phyloP scores from a whole-genome alignment of 495 filamentous ascomycete species.

The Hyaloscypha bicolor region DNA sequence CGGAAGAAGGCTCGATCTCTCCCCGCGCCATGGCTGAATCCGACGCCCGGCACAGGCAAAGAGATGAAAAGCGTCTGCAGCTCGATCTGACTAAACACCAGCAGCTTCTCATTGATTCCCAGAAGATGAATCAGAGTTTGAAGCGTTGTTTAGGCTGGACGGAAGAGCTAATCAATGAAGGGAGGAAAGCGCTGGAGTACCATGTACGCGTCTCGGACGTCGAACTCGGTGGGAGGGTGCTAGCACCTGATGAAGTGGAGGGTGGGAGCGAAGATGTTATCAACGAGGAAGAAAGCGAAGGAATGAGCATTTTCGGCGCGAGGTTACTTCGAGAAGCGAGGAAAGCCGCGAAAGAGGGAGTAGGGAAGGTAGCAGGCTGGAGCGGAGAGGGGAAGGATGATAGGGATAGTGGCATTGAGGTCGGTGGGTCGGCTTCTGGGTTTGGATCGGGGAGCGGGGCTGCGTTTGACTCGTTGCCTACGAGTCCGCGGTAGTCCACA shows the following conservation, averaged over 20 bases:
- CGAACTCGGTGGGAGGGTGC: slow-evolving; percentile 79
- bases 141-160: slow-evolving; percentile 85
- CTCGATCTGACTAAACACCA: slow-evolving; percentile 88
- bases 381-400: slow-evolving; percentile 39
- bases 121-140: slow-evolving; percentile 91
- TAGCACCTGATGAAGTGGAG: slow-evolving; percentile 61
- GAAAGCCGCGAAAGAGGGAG: slow-evolving; percentile 27
- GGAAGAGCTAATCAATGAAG: slow-evolving; percentile 87
- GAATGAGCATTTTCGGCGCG: slow-evolving; percentile 27
- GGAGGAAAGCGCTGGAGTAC: slow-evolving; percentile 82
- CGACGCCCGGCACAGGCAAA: slow-evolving; percentile 48
- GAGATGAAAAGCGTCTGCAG: slow-evolving; percentile 77
- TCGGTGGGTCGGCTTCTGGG: slow-evolving; percentile 28
- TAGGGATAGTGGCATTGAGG: slow-evolving; percentile 56
- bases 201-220: slow-evolving; percentile 74
- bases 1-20: slow-evolving; percentile 48
- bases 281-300: slow-evolving; percentile 31
- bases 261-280: slow-evolving; percentile 25
- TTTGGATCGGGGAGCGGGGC: not conserved
- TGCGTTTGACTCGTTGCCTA: not conserved
- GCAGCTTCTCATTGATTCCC: slow-evolving; percentile 81
- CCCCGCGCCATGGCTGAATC: slow-evolving; percentile 46
- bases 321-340: slow-evolving; percentile 27
- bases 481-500: slow-evolving; percentile 2
- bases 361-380: slow-evolving; percentile 24